Base-by-base conservation (phyloP, 2,329 filamentous ascomycete genomes). In the Colletotrichum navitas region DNA sequence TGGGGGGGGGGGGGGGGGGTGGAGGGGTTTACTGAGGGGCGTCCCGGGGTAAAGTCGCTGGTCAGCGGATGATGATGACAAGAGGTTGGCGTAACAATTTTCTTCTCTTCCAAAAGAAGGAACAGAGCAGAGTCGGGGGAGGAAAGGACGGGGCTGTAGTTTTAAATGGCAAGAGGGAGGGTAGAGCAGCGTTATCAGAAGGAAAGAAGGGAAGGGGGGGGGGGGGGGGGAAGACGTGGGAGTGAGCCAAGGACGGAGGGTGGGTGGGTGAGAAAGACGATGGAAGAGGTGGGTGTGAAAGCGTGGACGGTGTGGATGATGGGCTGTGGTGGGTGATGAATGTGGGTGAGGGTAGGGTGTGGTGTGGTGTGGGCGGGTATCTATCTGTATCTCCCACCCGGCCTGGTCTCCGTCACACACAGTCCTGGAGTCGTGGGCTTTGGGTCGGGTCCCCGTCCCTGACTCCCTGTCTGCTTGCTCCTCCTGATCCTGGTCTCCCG, bases 141-240 rank as follows among this genome's bases (percentile, higher is more conserved):
- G 62, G 60, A 55, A 66, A 52, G 72, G 69, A 74, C 63, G 69
- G 72, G 70, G 72, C 41, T 47, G 66, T 58, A 70, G 61, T 51
- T 73, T 74, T 73, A 74, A 74, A 74, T 64, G 56, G 34, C 36
- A 56, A 61, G 68, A 43, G 63, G 63, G 41, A 55, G 60, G 49
- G 16, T 41, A 55, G 43, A 66, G 43, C 66, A 62, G 56, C 24
- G 61, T 32, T 29, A 60, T 43, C 29, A 58, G 61, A 64, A 58
- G 60, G 55, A 63, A 43, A 45, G 43, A 45, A 21, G 43, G 41
- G 16, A 43, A 43, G 16, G 41, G 7, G 7, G 3, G 16, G 16
- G 12, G 5, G 6, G 6, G 18, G 18, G 18, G 69, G 52, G 68
- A 56, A 58, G 64, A 61, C 43, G 29, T 61, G 29, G 58, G 58